These are phyloP conservation scores for Nepenthes alata DNA, from an alignment of 179 eudicot species.

Conservation along the genomic window DNA sequence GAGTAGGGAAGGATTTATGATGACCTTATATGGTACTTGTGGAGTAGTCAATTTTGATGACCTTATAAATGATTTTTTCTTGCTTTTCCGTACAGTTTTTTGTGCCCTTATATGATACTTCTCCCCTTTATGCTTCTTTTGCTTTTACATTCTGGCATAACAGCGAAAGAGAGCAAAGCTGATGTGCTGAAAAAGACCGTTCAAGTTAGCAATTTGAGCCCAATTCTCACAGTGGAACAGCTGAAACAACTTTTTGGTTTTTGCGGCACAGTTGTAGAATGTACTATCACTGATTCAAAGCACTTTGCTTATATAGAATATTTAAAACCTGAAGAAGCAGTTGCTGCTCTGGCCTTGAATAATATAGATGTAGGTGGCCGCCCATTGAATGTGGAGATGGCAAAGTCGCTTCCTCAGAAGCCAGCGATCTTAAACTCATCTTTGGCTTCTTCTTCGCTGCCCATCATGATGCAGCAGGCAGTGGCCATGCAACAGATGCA, in stretches of 20 bases:
- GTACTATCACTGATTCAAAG: constrained; percentile 80
- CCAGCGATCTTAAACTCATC: constrained; percentile 33
- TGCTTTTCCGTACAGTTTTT: background rate
- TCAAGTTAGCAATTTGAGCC: constrained; percentile 97
- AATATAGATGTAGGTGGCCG: constrained; percentile 86
- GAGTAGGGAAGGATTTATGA: no score
- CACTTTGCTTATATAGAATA: constrained; percentile 91
- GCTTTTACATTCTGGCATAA: constrained; percentile 27
- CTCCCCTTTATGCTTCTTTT: background rate
- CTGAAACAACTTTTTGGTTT: constrained; percentile 76
- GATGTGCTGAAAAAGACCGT: constrained; percentile 62
- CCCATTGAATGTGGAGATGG: constrained; percentile 97
- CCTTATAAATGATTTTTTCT: background rate
- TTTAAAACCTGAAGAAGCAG: constrained; percentile 83
- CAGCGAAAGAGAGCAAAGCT: constrained; percentile 42
- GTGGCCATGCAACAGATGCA: constrained; percentile 99
- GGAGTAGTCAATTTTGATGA: no score
- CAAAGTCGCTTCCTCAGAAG: constrained; percentile 84
- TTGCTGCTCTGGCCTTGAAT: constrained; percentile 74
- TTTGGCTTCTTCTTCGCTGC: constrained; percentile 59
- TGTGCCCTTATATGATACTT: background rate
- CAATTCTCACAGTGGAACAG: constrained; percentile 80
- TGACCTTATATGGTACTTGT: no score
- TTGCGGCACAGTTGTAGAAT: constrained; percentile 79
- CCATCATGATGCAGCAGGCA: constrained; percentile 94